Conservation (phyloP, 169 alveolate genomes). For the Neospora caninum region DNA sequence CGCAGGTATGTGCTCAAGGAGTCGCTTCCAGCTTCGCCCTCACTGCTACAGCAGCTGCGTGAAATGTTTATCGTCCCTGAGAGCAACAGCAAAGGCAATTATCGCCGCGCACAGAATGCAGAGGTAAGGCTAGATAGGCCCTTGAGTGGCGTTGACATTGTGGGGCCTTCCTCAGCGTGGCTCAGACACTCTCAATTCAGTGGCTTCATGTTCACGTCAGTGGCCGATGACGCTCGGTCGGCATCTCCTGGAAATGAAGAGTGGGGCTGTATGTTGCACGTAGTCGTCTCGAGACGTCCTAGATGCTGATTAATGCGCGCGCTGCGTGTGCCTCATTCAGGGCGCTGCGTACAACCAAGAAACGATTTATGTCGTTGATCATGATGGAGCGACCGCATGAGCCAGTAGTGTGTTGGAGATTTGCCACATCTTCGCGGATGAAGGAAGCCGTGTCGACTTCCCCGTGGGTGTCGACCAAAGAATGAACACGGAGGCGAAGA, state of each 20-base stretch:
- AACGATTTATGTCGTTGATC: not conserved
- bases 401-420: no score
- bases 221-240: no score
- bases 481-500: no score
- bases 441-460: no score
- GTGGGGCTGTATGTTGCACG: no score
- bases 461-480: no score
- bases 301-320: not conserved
- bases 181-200: no score
- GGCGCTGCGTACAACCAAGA: conserved; percentile 34
- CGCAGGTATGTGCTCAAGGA: conserved; percentile 47
- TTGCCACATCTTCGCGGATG: no score
- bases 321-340: not conserved
- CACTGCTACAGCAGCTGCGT: not conserved
- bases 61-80: conserved; percentile 31
- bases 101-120: conserved; percentile 29
- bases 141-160: no score
- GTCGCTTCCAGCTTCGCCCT: not conserved
- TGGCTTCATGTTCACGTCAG: no score
- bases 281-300: not conserved
- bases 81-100: conserved; percentile 37
- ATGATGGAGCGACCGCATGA: not conserved
- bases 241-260: no score
- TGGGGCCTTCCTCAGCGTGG: no score
- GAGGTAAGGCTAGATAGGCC: conserved; percentile 30